phyloP scores from a whole-genome alignment of 129 eudicot genomes.

The Chrysanthemum seticuspe region DNA sequence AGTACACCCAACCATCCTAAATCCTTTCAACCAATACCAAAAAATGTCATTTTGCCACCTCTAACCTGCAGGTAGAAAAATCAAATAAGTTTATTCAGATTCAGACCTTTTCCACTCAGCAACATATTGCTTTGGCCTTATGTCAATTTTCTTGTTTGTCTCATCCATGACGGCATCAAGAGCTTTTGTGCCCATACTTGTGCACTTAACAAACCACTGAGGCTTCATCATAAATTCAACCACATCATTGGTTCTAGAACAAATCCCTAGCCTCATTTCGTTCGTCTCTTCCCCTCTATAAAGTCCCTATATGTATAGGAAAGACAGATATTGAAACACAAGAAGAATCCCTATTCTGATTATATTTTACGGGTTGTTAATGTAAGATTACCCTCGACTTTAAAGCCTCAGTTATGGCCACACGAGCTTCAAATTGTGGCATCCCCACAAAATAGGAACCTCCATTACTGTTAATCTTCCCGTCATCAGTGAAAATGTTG shows the following conservation, averaged over 20 bases:
- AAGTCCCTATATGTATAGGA: constrained; percentile 50
- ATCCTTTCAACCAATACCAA: too few relatives aligned
- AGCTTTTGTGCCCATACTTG: constrained; percentile 70
- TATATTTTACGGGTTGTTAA: not conserved
- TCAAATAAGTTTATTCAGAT: not conserved
- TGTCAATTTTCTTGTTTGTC: constrained; percentile 59
- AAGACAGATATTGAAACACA: not conserved
- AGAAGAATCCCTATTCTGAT: not conserved
- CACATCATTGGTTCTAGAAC: constrained; percentile 93
- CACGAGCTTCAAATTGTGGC: constrained; percentile 94
- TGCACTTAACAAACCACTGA: constrained; percentile 94
- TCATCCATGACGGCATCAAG: constrained; percentile 76
- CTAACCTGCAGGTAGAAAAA: not conserved
- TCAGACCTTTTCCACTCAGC: constrained; percentile 89
- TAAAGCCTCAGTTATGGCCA: constrained; percentile 72
- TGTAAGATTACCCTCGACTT: constrained; percentile 55
- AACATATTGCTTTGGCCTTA: constrained; percentile 77
- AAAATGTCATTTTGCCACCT: too few relatives aligned
- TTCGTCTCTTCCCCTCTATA: constrained; percentile 75
- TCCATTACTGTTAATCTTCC: constrained; percentile 86
- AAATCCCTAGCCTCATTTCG: constrained; percentile 95
- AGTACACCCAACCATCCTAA: too few relatives aligned
- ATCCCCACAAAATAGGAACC: constrained; percentile 73
- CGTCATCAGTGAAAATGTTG: constrained; percentile 92
- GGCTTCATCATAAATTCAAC: constrained; percentile 95